A percentile compares a stretch with the other conserved stretches of the same genome.
These are phyloP conservation scores for Cercospora janseana DNA, from an alignment of 2,329 filamentous ascomycete genomes.

Conservation along the genomic window DNA sequence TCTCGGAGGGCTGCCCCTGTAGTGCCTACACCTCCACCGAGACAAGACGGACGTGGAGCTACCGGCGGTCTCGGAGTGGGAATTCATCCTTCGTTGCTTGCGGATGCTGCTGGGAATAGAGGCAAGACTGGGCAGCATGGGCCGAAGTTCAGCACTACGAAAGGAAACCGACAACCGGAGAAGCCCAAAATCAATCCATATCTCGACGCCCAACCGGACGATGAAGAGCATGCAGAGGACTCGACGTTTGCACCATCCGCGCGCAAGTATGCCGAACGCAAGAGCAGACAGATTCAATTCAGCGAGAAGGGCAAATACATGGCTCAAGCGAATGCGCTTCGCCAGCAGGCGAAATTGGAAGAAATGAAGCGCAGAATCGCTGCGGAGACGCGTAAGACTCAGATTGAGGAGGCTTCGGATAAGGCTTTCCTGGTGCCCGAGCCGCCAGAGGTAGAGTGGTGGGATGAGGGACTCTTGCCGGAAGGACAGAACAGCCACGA, in stretches of 20 bases:
- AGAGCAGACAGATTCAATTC: slow-evolving; percentile 77
- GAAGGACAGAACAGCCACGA: slow-evolving; percentile 66
- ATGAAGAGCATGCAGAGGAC: slow-evolving; percentile 57
- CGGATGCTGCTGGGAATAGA: slow-evolving; percentile 50
- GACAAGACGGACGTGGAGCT: slow-evolving; percentile 52
- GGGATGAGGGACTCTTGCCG: slow-evolving; percentile 84
- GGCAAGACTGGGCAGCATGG: slow-evolving; percentile 45
- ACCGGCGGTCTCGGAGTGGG: slow-evolving; percentile 71
- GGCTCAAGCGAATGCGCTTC: slow-evolving; percentile 83
- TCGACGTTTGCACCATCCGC: slow-evolving; percentile 58
- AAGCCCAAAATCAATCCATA: slow-evolving; percentile 42
- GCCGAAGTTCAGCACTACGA: slow-evolving; percentile 55
- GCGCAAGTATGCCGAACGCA: slow-evolving; percentile 61
- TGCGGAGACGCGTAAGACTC: slow-evolving; percentile 80
- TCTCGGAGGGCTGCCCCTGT: slow-evolving; percentile 22
- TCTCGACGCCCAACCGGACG: slow-evolving; percentile 47
- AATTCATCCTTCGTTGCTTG: slow-evolving; percentile 70
- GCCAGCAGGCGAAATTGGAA: slow-evolving; percentile 84
- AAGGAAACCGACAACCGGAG: slow-evolving; percentile 55
- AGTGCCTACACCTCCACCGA: slow-evolving; percentile 40
- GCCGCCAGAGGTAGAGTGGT: slow-evolving; percentile 93
- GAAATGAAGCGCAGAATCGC: slow-evolving; percentile 93
- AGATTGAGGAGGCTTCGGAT: slow-evolving; percentile 90
- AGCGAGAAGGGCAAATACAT: slow-evolving; percentile 98
- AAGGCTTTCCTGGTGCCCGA: slow-evolving; percentile 77